phyloP scores from a whole-genome alignment of 768 basidiomycete species.

The Russula olivacea region DNA sequence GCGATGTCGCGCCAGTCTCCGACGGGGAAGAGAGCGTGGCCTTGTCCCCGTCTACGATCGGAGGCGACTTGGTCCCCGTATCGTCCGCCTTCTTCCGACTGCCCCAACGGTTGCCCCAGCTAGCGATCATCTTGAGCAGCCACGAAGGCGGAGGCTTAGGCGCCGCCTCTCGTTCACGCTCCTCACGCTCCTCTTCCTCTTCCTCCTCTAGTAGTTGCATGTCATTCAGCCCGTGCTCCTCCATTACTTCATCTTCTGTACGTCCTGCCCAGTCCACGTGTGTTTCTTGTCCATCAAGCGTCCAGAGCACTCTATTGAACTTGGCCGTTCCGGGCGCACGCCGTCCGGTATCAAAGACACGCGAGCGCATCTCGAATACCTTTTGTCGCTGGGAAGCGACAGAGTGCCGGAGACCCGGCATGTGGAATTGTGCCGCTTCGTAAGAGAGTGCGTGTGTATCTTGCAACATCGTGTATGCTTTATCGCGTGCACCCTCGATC shows the following conservation, averaged over 20 bases:
- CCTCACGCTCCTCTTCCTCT: constrained; percentile 46
- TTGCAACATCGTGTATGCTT: constrained; percentile 50
- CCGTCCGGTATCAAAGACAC: constrained; percentile 60
- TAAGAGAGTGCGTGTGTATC: constrained; percentile 64
- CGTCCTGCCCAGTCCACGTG: constrained; percentile 63
- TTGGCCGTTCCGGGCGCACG: constrained; percentile 50
- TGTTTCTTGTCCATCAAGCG: constrained; percentile 54
- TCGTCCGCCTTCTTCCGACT: constrained; percentile 23
- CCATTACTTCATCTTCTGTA: constrained; percentile 72
- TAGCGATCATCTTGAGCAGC: constrained; percentile 70
- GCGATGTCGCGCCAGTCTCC: constrained; percentile 14
- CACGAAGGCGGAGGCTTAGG: constrained; percentile 69
- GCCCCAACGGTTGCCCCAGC: constrained; percentile 64
- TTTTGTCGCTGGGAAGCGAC: constrained; percentile 56
- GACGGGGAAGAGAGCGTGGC: constrained; percentile 1
- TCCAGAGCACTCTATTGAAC: constrained; percentile 66
- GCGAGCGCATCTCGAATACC: constrained; percentile 58
- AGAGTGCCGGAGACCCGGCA: constrained; percentile 61
- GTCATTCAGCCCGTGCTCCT: constrained; percentile 45
- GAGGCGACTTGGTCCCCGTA: constrained; percentile 13
- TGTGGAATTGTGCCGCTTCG: constrained; percentile 62
- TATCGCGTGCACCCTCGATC: constrained; percentile 45
- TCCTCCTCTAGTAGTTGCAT: constrained; percentile 30
- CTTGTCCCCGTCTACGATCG: constrained; percentile 17
- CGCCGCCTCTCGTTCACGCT: constrained; percentile 52